Percentiles rank a stretch among this genome's conserved stretches.
Conservation (phyloP, 164 flowering plant species). For the Magnolia changhungtana region DNA sequence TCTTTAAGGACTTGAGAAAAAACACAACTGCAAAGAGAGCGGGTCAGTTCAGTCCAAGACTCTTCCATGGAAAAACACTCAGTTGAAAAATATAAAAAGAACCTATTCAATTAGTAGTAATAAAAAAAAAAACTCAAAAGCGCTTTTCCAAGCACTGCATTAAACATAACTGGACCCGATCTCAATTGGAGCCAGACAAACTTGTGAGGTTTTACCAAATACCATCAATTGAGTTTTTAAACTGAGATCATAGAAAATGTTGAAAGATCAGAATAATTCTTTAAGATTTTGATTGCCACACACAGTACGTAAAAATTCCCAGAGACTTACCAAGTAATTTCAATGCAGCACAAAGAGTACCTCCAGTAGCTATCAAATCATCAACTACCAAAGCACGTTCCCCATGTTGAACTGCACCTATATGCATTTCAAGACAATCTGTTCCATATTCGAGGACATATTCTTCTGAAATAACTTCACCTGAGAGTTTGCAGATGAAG, state of each 20-base stretch:
- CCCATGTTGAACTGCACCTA: constrained; percentile 77
- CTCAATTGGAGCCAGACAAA: neutral
- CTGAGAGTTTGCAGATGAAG: constrained; percentile 26
- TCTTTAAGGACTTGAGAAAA: too few species aligned
- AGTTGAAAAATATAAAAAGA: too few species aligned
- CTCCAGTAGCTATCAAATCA: constrained; percentile 92
- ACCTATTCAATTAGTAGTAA: too few species aligned
- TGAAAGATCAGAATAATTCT: too few species aligned
- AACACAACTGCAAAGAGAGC: too few species aligned
- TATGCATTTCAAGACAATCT: constrained; percentile 93
- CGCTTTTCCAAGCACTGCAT: too few species aligned
- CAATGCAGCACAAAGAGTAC: constrained; percentile 92
- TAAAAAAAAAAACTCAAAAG: too few species aligned
- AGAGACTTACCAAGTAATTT: constrained; percentile 49
- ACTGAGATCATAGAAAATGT: neutral
- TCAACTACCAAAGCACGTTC: constrained; percentile 91
- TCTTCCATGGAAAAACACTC: too few species aligned
- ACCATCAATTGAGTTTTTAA: neutral
- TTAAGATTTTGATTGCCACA: neutral
- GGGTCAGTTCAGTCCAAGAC: too few species aligned
- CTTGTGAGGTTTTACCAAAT: neutral
- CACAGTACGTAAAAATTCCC: neutral
- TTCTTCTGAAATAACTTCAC: constrained; percentile 77
- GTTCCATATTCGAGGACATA: constrained; percentile 86
- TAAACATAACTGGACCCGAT: too few species aligned